These are phyloP conservation scores for Actinidia arguta DNA, from an alignment of 179 eudicot genomes.

Conservation along the genomic window DNA sequence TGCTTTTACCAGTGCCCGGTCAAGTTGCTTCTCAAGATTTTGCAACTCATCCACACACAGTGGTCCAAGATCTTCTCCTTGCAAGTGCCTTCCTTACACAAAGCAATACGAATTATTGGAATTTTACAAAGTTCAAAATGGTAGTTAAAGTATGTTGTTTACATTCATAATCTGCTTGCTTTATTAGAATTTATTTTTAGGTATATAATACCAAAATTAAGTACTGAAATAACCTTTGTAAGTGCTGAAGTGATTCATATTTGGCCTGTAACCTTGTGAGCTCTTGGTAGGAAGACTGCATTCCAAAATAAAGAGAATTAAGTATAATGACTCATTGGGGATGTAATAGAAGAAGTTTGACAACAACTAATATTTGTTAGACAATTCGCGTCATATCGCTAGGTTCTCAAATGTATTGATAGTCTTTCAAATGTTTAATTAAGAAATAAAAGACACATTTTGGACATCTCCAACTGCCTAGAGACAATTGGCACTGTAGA, in stretches of 20 bases:
- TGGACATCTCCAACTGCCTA: too few relatives aligned
- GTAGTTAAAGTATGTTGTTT: too few relatives aligned
- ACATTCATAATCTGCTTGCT: too few relatives aligned
- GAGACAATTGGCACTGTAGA: too few relatives aligned
- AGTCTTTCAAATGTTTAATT: too few relatives aligned
- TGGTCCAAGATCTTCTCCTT: constrained; percentile 1
- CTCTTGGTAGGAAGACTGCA: constrained; percentile 8
- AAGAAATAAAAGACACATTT: too few relatives aligned
- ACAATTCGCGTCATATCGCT: too few relatives aligned
- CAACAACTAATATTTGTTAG: too few relatives aligned
- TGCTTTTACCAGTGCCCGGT: neutral
- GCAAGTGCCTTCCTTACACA: neutral
- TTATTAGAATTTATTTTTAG: too few relatives aligned
- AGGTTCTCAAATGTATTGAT: too few relatives aligned
- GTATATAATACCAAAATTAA: too few relatives aligned
- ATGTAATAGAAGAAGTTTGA: too few relatives aligned
- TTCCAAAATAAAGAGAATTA: neutral
- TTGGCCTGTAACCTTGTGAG: constrained; percentile 2
- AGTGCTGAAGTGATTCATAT: neutral
- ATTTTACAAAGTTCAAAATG: neutral
- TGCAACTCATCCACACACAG: constrained; percentile 11
- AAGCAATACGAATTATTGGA: neutral
- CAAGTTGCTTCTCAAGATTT: constrained; percentile 6
- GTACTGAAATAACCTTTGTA: neutral
- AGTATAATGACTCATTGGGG: neutral